phyloP scores from a whole-genome alignment of 2,329 filamentous ascomycete species.

The Pseudovirgaria hyperparasitica region DNA sequence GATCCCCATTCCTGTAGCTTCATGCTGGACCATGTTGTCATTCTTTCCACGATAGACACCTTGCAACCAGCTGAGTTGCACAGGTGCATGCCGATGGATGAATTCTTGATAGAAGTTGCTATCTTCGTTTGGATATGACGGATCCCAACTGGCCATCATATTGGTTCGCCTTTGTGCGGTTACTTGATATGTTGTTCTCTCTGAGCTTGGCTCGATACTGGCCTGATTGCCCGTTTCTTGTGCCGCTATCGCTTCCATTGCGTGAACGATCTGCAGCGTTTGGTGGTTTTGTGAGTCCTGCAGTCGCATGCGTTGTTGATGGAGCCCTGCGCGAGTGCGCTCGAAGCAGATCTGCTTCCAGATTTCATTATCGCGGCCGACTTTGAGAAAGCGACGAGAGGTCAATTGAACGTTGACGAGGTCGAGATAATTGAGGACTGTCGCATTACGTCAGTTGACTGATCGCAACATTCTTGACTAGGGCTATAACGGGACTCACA shows the following conservation, averaged over 20 bases:
- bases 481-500: constrained; percentile 19
- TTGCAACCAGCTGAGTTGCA: constrained; percentile 68
- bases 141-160: constrained; percentile 72
- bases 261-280: constrained; percentile 29
- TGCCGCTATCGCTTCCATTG: constrained; percentile 21
- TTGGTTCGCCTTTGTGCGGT: constrained; percentile 33
- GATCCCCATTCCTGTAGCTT: constrained; percentile 59
- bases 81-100: constrained; percentile 63
- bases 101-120: constrained; percentile 85
- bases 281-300: constrained; percentile 26
- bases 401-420: constrained; percentile 58
- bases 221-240: constrained; percentile 13
- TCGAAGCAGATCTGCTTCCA: constrained; percentile 70
- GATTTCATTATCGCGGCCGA: constrained; percentile 61
- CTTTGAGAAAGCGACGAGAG: constrained; percentile 49
- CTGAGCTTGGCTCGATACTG: constrained; percentile 15
- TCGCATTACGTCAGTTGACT: constrained; percentile 7
- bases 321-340: constrained; percentile 51
- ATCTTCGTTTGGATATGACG: constrained; percentile 55
- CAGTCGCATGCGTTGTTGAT: constrained; percentile 40
- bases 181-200: constrained; percentile 18
- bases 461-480: constrained; percentile 3
- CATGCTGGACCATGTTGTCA: constrained; percentile 36
- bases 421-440: constrained; percentile 51
- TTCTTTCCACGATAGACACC: constrained; percentile 34